Evolutionary conservation across 129 eudicot species (phyloP), one percentile per base, ranked within the genome.

Genomic region (Flaveria robusta): DNA sequence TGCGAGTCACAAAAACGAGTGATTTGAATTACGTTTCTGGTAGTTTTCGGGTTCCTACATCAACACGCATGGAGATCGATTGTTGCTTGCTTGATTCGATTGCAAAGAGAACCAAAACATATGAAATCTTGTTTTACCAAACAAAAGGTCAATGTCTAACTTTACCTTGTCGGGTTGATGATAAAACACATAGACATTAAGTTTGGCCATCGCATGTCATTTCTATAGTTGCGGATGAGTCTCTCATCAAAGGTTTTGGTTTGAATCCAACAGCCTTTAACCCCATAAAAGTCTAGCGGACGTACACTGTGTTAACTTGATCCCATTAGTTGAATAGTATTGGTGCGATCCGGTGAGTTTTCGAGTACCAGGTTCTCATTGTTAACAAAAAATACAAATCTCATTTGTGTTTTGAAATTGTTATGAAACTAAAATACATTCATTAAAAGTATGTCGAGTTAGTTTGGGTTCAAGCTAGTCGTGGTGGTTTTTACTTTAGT

Each of bases 121-220:
- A 59, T 68, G 69, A 54, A 77, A 26, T 68, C 18, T 42, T 54
- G 24, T 39, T 42, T 56, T 68, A 68, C 70, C 70, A 42, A 18
- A 69, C 31, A 68, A n/a, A 23, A 15, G 46, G 50, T 42, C 59
- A 24, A 60, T 3, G 50, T 29, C 70, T 43, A 60, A 43, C 59
- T 70, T 8, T 23, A 24, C 68, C 27, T 46, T 23, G 31, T 39
- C 29, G n/a, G 39, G 52, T 49, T 8, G 24, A 66, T 45, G 16
- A 24, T 68, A 49, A 9, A 49, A 66, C 74, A 66, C 66, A 66
- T 66, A 52, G n/a, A 76, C 5, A 34, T 34, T 34, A 66, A 37
- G 52, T 76, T 76, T 4, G 66, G 74, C 59, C 8, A 34, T 34
- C 39, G 39, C 26, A 47, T 13, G 14, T 4, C 52, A 3, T 5